A percentile compares a stretch with the other conserved stretches of the same genome.
Evolutionary conservation across 345 rosid species (phyloP).

Genomic region (Aquilaria malaccensis): DNA sequence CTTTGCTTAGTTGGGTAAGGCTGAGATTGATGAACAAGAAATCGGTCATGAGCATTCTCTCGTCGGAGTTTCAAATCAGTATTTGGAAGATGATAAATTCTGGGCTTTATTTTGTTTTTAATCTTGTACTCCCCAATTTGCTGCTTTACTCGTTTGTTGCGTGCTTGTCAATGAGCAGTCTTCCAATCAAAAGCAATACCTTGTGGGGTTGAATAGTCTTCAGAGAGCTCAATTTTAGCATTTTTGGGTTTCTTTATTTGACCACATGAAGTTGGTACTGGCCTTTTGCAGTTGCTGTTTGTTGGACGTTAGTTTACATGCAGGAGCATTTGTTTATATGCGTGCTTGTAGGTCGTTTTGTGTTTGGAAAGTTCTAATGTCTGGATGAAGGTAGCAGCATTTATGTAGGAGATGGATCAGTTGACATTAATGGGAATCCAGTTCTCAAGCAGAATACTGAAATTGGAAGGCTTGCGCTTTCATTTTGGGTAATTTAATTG

Average conservation of each 20-base stretch:
- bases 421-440: conserved; percentile 58
- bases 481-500: conserved; percentile 51
- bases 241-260: too few relatives aligned
- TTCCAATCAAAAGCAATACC: too few relatives aligned
- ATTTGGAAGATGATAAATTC: not conserved
- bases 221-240: too few relatives aligned
- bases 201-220: too few relatives aligned
- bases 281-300: not conserved
- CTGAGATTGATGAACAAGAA: not conserved
- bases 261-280: too few relatives aligned
- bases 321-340: not conserved
- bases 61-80: not conserved
- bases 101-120: not conserved
- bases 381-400: conserved; percentile 20
- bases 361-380: not conserved
- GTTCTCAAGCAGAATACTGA: conserved; percentile 63
- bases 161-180: too few relatives aligned
- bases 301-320: not conserved
- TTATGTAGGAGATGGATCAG: conserved; percentile 85
- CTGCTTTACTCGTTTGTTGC: too few relatives aligned
- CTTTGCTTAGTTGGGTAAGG: too few relatives aligned
- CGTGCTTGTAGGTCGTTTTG: not conserved
- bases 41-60: not conserved
- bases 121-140: too few relatives aligned
- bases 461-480: conserved; percentile 94